These are phyloP conservation scores for Amanita muscaria DNA, from an alignment of 768 basidiomycete genomes.

Conservation along the genomic window DNA sequence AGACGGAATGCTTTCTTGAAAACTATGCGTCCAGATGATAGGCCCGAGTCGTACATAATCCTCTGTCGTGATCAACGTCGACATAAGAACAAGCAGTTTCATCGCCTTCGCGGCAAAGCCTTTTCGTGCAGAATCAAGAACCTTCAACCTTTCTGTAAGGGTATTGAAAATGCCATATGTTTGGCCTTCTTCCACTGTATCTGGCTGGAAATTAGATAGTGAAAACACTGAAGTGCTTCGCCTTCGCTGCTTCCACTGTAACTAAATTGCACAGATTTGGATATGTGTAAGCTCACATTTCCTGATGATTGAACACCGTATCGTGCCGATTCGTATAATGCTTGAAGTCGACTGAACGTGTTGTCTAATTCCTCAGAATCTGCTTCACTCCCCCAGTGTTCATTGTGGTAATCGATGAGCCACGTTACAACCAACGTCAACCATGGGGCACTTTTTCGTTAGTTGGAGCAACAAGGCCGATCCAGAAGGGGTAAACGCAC, in stretches of 20 bases:
- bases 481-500: constrained; percentile 28
- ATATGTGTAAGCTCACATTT: constrained; percentile 25
- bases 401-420: constrained; percentile 30
- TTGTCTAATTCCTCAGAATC: constrained; percentile 34
- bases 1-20: constrained; percentile 34
- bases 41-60: constrained; percentile 46
- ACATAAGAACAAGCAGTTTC: constrained; percentile 57
- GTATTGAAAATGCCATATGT: constrained; percentile 24
- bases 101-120: constrained; percentile 39
- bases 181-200: constrained; percentile 8
- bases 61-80: constrained; percentile 37
- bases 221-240: constrained; percentile 34
- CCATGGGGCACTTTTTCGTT: constrained; percentile 34
- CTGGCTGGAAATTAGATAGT: constrained; percentile 13
- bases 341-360: constrained; percentile 35
- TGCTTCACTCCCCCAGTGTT: constrained; percentile 29
- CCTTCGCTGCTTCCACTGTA: constrained; percentile 20
- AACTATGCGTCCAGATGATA: constrained; percentile 47
- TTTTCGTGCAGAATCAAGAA: constrained; percentile 36
- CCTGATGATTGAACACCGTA: constrained; percentile 33
- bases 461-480: neutral
- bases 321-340: constrained; percentile 43
- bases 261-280: neutral
- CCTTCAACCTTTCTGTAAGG: constrained; percentile 27
- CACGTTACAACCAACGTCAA: constrained; percentile 34